Evolutionary conservation across 495 filamentous ascomycete genomes (phyloP).

Genomic region (Sordaria brevicollis): DNA sequence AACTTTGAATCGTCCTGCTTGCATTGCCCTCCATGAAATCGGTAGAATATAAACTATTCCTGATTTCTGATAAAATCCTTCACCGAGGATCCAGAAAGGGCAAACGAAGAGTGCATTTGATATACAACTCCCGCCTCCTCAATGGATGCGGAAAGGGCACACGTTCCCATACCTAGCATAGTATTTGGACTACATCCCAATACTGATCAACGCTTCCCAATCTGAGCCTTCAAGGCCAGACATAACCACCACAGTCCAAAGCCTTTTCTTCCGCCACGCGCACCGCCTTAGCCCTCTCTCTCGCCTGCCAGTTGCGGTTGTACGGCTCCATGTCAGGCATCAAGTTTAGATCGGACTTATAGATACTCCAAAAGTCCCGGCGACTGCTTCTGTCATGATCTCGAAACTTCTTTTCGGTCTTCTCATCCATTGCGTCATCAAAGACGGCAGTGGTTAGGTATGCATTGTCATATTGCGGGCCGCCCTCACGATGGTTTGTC

Average conservation of each 20-base stretch:
- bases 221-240: too few relatives aligned
- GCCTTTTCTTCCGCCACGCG: background rate
- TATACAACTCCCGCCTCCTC: too few relatives aligned
- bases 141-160: too few relatives aligned
- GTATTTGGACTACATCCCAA: too few relatives aligned
- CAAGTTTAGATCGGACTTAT: background rate
- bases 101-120: too few relatives aligned
- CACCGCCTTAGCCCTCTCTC: background rate
- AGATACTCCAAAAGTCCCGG: background rate
- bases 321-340: background rate
- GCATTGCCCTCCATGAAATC: too few relatives aligned
- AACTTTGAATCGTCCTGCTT: background rate
- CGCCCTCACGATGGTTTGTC: conserved; percentile 7
- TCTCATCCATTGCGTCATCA: background rate
- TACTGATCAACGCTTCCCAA: background rate
- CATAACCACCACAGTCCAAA: background rate
- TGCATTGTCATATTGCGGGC: conserved; percentile 7
- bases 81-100: too few relatives aligned
- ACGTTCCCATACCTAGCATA: too few relatives aligned
- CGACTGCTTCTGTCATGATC: background rate
- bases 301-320: background rate
- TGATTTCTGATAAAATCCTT: too few relatives aligned
- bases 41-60: too few relatives aligned
- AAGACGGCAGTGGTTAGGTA: background rate
- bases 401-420: background rate